phyloP scores from a whole-genome alignment of 2,329 filamentous ascomycete genomes.

The Sclerotinia spermophila region DNA sequence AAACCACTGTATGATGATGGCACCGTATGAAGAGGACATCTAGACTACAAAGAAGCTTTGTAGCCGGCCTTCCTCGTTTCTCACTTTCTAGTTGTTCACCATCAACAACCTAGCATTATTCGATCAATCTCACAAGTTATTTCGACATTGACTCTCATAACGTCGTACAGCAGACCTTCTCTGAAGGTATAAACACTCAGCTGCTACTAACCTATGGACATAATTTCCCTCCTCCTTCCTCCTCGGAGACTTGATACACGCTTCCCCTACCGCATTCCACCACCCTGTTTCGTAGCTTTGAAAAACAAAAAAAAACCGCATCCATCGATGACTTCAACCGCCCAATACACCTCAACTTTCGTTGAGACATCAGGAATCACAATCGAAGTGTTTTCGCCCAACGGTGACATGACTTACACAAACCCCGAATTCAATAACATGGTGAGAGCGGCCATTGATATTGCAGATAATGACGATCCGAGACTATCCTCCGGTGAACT shows the following conservation, averaged over 20 bases:
- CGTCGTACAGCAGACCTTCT: not conserved
- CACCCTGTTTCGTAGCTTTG: rapidly evolving
- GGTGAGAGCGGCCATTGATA: not conserved
- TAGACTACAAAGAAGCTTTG: not conserved
- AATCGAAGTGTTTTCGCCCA: not conserved
- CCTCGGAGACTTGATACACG: not conserved
- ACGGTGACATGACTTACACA: not conserved
- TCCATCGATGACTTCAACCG: not conserved
- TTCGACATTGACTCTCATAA: not conserved
- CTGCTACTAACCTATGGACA: not conserved
- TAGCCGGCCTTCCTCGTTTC: not conserved
- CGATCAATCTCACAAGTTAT: not conserved
- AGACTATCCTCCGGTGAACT: not conserved
- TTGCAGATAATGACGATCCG: not conserved
- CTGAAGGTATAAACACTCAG: not conserved
- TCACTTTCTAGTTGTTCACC: not conserved
- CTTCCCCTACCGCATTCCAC: not conserved
- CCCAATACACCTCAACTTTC: not conserved
- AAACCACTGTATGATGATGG: not conserved
- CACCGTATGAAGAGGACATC: not conserved
- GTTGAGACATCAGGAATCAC: not conserved
- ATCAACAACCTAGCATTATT: not conserved
- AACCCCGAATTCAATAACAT: not conserved
- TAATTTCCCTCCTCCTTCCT: not conserved
- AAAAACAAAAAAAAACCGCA: not conserved